Percentiles rank a stretch among this genome's conserved stretches.
These are phyloP conservation scores for Fusarium decemcellulare DNA, from an alignment of 2,329 filamentous ascomycete genomes.

Conservation along the genomic window DNA sequence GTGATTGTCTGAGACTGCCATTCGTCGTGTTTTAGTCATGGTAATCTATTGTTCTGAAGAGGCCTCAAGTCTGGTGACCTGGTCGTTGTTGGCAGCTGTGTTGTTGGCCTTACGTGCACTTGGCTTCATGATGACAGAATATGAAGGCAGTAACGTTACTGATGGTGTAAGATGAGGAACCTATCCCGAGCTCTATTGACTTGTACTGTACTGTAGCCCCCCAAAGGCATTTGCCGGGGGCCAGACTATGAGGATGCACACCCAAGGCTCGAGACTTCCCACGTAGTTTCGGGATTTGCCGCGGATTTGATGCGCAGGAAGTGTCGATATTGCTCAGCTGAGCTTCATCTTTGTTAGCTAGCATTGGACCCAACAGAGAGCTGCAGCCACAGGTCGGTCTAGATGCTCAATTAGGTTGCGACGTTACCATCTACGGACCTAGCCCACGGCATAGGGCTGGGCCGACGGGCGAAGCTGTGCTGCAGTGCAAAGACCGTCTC, in stretches of 20 bases:
- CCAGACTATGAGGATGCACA: background rate
- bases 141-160: too few relatives aligned
- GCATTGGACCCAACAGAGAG: background rate
- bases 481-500: slow-evolving; percentile 1
- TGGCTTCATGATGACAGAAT: too few relatives aligned
- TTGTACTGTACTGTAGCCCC: too few relatives aligned
- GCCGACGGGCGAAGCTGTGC: slow-evolving; percentile 5
- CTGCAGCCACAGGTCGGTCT: background rate
- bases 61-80: too few relatives aligned
- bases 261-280: background rate
- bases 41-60: too few relatives aligned
- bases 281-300: background rate
- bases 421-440: background rate
- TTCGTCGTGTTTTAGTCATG: background rate
- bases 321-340: background rate
- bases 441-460: slow-evolving; percentile 1
- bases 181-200: too few relatives aligned
- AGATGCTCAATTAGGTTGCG: background rate
- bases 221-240: too few relatives aligned
- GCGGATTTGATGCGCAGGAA: background rate
- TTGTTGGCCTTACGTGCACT: too few relatives aligned
- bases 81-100: too few relatives aligned
- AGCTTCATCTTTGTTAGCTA: background rate
- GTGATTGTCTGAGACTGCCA: background rate
- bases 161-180: too few relatives aligned